Evolutionary conservation across 257 asterid species (phyloP).

Genomic region (Cordia subcordata): DNA sequence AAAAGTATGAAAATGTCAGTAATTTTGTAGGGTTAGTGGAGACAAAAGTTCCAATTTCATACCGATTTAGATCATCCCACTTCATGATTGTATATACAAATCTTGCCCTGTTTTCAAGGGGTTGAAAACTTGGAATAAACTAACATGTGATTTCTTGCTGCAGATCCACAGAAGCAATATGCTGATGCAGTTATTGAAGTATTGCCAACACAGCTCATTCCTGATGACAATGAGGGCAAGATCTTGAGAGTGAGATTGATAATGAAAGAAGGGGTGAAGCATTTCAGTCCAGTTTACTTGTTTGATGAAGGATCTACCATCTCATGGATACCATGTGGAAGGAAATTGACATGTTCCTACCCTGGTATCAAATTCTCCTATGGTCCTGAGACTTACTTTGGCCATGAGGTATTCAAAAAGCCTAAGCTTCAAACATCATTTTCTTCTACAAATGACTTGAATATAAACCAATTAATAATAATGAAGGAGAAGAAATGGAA

Average conservation of each 20-base stretch:
- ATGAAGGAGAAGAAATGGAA: too few relatives aligned
- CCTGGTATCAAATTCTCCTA: constrained; percentile 95
- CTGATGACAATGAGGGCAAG: constrained; percentile 91
- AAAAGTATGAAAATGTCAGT: too few relatives aligned
- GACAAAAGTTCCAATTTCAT: too few relatives aligned
- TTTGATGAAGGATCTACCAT: constrained; percentile 96
- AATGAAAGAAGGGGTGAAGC: constrained; percentile 83
- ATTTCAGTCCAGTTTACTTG: constrained; percentile 80
- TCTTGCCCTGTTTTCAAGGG: too few relatives aligned
- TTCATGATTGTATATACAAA: too few relatives aligned
- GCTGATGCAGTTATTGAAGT: constrained; percentile 95
- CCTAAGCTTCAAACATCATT: neutral
- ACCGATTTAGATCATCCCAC: too few relatives aligned
- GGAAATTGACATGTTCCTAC: constrained; percentile 94
- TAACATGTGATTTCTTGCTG: constrained; percentile 1
- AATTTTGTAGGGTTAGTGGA: too few relatives aligned
- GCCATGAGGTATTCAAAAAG: constrained; percentile 56
- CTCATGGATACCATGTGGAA: constrained; percentile 97
- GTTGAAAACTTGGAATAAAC: neutral
- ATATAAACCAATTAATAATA: too few relatives aligned
- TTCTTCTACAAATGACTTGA: too few relatives aligned
- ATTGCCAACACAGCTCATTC: constrained; percentile 84
- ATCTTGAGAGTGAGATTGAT: constrained; percentile 85
- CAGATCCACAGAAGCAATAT: constrained; percentile 94
- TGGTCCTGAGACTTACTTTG: constrained; percentile 83